phyloP scores from a whole-genome alignment of 2,329 filamentous ascomycete genomes.

The Cordyceps militaris region DNA sequence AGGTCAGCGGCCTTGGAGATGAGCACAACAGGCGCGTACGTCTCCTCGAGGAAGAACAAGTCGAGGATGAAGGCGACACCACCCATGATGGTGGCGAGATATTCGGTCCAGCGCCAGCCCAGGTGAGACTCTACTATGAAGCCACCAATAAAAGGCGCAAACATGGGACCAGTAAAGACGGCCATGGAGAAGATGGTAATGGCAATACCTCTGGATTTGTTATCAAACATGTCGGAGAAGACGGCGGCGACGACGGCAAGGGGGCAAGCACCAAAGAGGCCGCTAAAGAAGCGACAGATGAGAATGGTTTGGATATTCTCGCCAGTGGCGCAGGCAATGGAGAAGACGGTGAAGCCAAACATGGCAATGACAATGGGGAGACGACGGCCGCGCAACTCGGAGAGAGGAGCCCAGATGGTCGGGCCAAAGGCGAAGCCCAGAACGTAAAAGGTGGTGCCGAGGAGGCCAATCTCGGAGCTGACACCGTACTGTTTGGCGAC shows the following conservation, averaged over 20 bases:
- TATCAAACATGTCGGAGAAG: constrained; percentile 66
- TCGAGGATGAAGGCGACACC: constrained; percentile 52
- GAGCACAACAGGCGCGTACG: constrained; percentile 62
- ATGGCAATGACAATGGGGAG: constrained; percentile 54
- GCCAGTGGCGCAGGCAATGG: constrained; percentile 55
- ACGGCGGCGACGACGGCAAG: constrained; percentile 63
- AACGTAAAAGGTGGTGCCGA: constrained; percentile 65
- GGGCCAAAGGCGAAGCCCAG: constrained; percentile 66
- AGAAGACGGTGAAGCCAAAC: constrained; percentile 65
- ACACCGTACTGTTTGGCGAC: constrained; percentile 55
- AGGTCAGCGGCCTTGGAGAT: constrained; percentile 54
- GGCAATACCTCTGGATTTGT: constrained; percentile 48
- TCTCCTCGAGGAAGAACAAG: constrained; percentile 58
- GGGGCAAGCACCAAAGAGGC: constrained; percentile 64
- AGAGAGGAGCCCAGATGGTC: constrained; percentile 64
- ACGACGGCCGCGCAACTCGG: constrained; percentile 62
- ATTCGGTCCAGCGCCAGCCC: constrained; percentile 70
- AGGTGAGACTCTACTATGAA: constrained; percentile 57
- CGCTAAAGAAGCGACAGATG: constrained; percentile 65
- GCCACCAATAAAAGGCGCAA: constrained; percentile 63
- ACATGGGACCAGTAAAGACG: constrained; percentile 58
- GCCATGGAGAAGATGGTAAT: constrained; percentile 38
- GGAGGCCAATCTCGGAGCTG: constrained; percentile 51
- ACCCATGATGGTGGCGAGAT: constrained; percentile 56
- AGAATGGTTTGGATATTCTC: constrained; percentile 64